phyloP scores from a whole-genome alignment of 371 early-diverging fungal genomes.

The Enterocytospora artemiae region DNA sequence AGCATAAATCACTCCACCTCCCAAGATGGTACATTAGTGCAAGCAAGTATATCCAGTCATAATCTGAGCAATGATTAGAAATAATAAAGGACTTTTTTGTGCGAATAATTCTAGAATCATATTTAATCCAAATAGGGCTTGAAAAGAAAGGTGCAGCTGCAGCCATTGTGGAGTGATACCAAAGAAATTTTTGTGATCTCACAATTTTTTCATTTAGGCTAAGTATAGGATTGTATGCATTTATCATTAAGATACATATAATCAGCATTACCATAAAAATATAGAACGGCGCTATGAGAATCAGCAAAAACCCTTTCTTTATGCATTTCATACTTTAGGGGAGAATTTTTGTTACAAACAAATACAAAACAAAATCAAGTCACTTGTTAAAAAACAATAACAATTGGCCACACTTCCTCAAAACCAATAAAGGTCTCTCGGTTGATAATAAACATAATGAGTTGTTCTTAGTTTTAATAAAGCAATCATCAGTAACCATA shows the following conservation, averaged over 20 bases:
- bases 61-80: slow-evolving; percentile 53
- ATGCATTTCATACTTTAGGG: neutral
- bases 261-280: neutral
- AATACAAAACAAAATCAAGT: neutral
- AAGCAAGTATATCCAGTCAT: slow-evolving; percentile 51
- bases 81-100: slow-evolving; percentile 36
- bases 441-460: neutral
- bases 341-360: neutral
- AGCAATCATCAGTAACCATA: neutral
- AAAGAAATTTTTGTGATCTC: slow-evolving; percentile 17
- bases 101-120: slow-evolving; percentile 30
- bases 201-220: neutral
- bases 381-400: neutral
- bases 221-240: neutral
- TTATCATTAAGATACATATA: neutral
- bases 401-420: too few relatives aligned
- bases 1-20: slow-evolving; percentile 28
- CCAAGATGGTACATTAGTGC: slow-evolving; percentile 20
- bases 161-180: slow-evolving; percentile 27
- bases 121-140: slow-evolving; percentile 30
- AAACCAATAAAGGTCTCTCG: neutral
- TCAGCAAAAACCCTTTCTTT: neutral
- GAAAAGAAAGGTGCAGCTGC: slow-evolving; percentile 30
- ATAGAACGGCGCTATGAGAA: neutral
- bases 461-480: neutral